Percentiles rank a stretch among this genome's conserved stretches.
Evolutionary conservation across 83 land plant species (phyloP).

Genomic region (Larix sibirica): DNA sequence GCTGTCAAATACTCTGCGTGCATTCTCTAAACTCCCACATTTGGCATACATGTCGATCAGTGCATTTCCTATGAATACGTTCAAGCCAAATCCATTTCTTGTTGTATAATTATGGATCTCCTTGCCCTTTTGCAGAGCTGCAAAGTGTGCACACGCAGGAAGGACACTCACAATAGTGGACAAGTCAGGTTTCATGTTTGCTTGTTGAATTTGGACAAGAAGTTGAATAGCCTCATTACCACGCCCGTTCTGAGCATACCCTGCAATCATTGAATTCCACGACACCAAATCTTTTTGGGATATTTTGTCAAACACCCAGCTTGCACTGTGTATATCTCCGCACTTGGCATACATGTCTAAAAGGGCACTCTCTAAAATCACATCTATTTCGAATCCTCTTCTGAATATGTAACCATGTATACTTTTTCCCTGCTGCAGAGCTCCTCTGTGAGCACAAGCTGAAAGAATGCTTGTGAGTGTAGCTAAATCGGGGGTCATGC

Average conservation of each 20-base stretch:
- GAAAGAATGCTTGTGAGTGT: not conserved
- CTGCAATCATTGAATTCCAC: slow-evolving; percentile 20
- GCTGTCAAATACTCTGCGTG: not conserved
- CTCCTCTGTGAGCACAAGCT: not conserved
- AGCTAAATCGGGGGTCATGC: not conserved
- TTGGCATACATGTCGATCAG: slow-evolving; percentile 9
- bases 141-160: not conserved
- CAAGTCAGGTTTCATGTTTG: not conserved
- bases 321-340: not conserved
- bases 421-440: not conserved
- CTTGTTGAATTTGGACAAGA: not conserved
- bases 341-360: slow-evolving; percentile 9
- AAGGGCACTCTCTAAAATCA: not conserved
- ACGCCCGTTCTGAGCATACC: slow-evolving; percentile 6
- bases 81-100: not conserved
- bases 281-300: slow-evolving; percentile 8
- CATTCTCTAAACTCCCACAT: slow-evolving; percentile 7
- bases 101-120: not conserved
- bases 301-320: not conserved
- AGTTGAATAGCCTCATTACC: slow-evolving; percentile 13
- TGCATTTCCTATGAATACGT: not conserved
- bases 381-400: not conserved
- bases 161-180: not conserved
- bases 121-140: slow-evolving; percentile 14
- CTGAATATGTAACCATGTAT: not conserved